These are phyloP conservation scores for Hippophae gyantsensis DNA, from an alignment of 306 rosid species.

Conservation along the genomic window DNA sequence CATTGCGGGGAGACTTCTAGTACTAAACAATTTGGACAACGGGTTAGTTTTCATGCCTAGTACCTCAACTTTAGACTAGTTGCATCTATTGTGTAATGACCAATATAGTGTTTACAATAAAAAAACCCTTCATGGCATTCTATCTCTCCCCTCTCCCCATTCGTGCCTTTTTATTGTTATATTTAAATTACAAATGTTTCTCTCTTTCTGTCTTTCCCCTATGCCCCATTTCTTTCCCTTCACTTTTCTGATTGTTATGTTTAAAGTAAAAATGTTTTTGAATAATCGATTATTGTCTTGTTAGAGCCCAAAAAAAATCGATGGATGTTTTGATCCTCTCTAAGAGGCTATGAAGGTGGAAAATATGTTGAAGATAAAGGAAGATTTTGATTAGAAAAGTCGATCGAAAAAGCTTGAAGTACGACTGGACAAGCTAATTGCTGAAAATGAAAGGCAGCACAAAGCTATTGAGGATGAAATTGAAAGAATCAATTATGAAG, in stretches of 20 bases:
- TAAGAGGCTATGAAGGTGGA: constrained; percentile 96
- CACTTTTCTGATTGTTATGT: neutral
- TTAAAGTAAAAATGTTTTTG: neutral
- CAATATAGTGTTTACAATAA: too few relatives aligned
- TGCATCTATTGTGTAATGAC: neutral
- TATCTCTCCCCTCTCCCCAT: neutral
- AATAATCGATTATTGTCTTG: constrained; percentile 3
- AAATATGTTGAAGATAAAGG: constrained; percentile 91
- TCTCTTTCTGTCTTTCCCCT: too few relatives aligned
- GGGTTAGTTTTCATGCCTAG: constrained; percentile 49
- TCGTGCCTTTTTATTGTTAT: neutral
- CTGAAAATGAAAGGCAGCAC: constrained; percentile 87
- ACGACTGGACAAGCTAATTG: constrained; percentile 81
- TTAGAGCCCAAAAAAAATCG: constrained; percentile 4
- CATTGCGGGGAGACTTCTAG: constrained; percentile 98
- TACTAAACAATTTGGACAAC: constrained; percentile 86
- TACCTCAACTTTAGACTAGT: neutral
- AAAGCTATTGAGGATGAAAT: constrained; percentile 74
- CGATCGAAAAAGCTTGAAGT: constrained; percentile 86
- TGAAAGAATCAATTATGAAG: constrained; percentile 63
- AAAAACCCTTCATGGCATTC: neutral
- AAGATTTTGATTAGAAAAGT: constrained; percentile 96
- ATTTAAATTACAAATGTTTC: too few relatives aligned
- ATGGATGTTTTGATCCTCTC: constrained; percentile 16
- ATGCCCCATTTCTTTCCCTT: too few relatives aligned